Percentiles rank a stretch among this genome's conserved stretches.
phyloP scores from a whole-genome alignment of 345 rosid species.

The Syzygium aqueum region DNA sequence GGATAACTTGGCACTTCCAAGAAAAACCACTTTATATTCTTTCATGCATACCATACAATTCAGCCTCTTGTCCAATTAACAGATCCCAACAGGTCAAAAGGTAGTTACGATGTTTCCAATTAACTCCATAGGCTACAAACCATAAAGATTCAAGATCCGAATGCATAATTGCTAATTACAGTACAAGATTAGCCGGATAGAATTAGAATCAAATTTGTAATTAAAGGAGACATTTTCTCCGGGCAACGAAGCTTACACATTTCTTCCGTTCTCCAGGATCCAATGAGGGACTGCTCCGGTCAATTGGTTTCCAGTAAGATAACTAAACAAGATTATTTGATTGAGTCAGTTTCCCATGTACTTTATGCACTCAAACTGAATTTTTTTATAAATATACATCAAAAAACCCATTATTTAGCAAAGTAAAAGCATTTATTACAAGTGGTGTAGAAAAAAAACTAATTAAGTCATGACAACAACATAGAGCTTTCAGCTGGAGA shows the following conservation, averaged over 20 bases:
- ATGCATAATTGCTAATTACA: not conserved
- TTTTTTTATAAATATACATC: not conserved
- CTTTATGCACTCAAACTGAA: not conserved
- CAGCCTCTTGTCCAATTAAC: not conserved
- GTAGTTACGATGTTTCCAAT: not conserved
- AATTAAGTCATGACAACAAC: not conserved
- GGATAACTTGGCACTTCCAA: not conserved
- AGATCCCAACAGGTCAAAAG: not conserved
- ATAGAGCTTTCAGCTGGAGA: not conserved
- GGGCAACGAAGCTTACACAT: not conserved
- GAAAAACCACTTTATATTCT: not conserved
- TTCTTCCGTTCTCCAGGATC: not conserved
- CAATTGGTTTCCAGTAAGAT: constrained; percentile 1
- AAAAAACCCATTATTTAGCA: not conserved
- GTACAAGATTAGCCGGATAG: not conserved
- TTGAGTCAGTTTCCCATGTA: not conserved
- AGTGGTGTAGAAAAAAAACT: not conserved
- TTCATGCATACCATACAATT: not conserved
- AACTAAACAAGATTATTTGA: not conserved
- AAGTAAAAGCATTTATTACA: not conserved
- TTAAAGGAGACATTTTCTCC: not conserved
- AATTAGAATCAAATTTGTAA: not conserved
- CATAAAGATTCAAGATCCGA: not conserved
- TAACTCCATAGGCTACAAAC: not conserved
- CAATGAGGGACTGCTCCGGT: constrained; percentile 2